phyloP scores from a whole-genome alignment of 75 land plant genomes.

The Ceratopteris richardii region DNA sequence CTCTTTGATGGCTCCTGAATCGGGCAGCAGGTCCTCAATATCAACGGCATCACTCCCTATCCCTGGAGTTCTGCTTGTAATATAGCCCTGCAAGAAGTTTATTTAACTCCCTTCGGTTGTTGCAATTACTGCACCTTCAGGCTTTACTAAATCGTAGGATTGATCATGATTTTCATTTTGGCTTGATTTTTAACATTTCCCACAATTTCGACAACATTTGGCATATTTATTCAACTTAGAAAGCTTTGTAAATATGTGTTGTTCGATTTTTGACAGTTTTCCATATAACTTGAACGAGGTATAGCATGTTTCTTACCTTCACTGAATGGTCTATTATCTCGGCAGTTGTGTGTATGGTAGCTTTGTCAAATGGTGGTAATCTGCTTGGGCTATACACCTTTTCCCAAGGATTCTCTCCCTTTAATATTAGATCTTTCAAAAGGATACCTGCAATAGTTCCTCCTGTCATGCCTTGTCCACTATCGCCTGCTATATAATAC shows the following conservation, averaged over 20 bases:
- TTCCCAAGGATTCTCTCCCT: slow-evolving; percentile 24
- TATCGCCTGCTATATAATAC: slow-evolving; percentile 19
- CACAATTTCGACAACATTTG: too few species aligned
- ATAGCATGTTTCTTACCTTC: slow-evolving; percentile 13
- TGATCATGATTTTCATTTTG: too few species aligned
- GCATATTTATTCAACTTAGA: too few species aligned
- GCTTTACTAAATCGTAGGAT: too few species aligned
- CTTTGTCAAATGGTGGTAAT: slow-evolving; percentile 9
- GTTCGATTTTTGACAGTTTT: too few species aligned
- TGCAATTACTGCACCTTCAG: not conserved
- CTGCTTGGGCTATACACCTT: slow-evolving; percentile 25
- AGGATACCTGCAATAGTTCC: slow-evolving; percentile 35
- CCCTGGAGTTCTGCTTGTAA: slow-evolving; percentile 20
- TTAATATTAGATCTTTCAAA: slow-evolving; percentile 25
- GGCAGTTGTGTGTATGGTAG: slow-evolving; percentile 4
- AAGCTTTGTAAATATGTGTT: too few species aligned
- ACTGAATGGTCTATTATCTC: slow-evolving; percentile 19
- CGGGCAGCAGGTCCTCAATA: slow-evolving; percentile 30
- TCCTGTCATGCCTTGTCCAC: slow-evolving; percentile 37
- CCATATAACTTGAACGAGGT: too few species aligned
- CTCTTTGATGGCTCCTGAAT: slow-evolving; percentile 25
- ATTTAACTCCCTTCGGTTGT: not conserved
- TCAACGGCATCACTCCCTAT: slow-evolving; percentile 18
- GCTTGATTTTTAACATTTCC: too few species aligned
- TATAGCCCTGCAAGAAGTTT: slow-evolving; percentile 23